A percentile compares a stretch with the other conserved stretches of the same genome.
These are phyloP conservation scores for Termitomyces sp. DNA, from an alignment of 768 basidiomycete species.

Conservation along the genomic window DNA sequence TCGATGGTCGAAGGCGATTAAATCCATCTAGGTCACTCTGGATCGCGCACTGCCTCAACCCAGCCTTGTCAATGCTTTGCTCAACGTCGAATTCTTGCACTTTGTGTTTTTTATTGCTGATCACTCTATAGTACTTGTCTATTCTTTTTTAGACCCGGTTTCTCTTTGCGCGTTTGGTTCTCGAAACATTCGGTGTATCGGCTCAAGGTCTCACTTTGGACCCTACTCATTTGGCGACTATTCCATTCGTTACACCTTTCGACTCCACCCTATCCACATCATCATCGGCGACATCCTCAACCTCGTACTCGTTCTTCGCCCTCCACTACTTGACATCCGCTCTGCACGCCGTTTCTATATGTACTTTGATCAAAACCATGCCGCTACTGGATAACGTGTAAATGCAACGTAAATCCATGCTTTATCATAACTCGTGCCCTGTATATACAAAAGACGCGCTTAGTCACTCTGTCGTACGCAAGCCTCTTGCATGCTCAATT, in stretches of 20 bases:
- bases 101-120: slow-evolving; percentile 13
- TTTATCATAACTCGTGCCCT: slow-evolving; percentile 6
- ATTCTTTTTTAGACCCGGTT: slow-evolving; percentile 7
- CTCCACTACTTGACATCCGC: not conserved
- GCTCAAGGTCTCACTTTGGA: not conserved
- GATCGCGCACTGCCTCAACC: not conserved
- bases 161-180: not conserved
- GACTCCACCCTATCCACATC: slow-evolving; percentile 19
- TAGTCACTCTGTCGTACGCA: slow-evolving; percentile 2
- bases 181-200: slow-evolving; percentile 1
- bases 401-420: slow-evolving; percentile 7
- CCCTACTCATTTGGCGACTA: slow-evolving; percentile 13
- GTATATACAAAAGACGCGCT: slow-evolving; percentile 12
- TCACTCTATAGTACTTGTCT: slow-evolving; percentile 9
- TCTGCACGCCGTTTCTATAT: slow-evolving; percentile 1
- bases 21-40: slow-evolving; percentile 6
- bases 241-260: slow-evolving; percentile 1
- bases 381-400: slow-evolving; percentile 5
- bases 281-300: slow-evolving; percentile 19
- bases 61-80: not conserved
- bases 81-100: slow-evolving; percentile 7
- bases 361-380: slow-evolving; percentile 7
- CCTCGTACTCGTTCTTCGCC: not conserved
- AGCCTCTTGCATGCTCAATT: not conserved
- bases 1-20: slow-evolving; percentile 81